These are phyloP conservation scores for Sporothrix humicola DNA, from an alignment of 2,329 filamentous ascomycete genomes.

Conservation along the genomic window DNA sequence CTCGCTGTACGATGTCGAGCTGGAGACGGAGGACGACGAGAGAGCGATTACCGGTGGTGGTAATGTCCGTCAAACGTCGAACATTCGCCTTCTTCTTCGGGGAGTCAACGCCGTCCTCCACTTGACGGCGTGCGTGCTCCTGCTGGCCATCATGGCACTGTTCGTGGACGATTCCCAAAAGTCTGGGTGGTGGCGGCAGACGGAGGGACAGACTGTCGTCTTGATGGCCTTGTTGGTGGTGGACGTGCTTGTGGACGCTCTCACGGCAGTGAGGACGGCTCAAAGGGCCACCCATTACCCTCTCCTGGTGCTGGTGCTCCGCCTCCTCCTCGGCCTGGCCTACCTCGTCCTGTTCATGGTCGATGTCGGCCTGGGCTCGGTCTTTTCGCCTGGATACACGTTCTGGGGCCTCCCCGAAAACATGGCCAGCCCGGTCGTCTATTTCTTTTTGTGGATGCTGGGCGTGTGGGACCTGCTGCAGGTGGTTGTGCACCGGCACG, in stretches of 20 bases:
- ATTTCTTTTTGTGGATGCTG: not conserved
- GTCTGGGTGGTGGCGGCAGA: not conserved
- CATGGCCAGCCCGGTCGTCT: not conserved
- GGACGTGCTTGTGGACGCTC: not conserved
- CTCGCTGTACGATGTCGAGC: conserved; percentile 40
- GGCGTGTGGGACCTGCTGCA: conserved; percentile 3
- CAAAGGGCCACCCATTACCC: too few species aligned
- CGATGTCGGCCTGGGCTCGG: not conserved
- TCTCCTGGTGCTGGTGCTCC: not conserved
- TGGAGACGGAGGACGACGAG: not conserved
- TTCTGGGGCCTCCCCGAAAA: not conserved
- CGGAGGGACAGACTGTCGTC: not conserved
- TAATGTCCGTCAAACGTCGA: too few species aligned
- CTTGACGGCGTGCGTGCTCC: not conserved
- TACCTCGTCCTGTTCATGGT: conserved; percentile 1
- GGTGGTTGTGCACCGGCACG: not conserved
- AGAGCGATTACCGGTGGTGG: not conserved
- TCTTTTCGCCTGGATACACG: not conserved
- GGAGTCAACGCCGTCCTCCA: not conserved
- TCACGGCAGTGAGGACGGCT: not conserved
- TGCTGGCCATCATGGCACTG: not conserved
- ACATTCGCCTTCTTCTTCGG: not conserved
- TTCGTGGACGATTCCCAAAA: not conserved
- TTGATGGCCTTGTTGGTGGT: not conserved
- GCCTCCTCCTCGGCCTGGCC: not conserved